These are phyloP conservation scores for Fragilaria crotonensis DNA, from an alignment of 108 stramenopile genomes.

Conservation along the genomic window DNA sequence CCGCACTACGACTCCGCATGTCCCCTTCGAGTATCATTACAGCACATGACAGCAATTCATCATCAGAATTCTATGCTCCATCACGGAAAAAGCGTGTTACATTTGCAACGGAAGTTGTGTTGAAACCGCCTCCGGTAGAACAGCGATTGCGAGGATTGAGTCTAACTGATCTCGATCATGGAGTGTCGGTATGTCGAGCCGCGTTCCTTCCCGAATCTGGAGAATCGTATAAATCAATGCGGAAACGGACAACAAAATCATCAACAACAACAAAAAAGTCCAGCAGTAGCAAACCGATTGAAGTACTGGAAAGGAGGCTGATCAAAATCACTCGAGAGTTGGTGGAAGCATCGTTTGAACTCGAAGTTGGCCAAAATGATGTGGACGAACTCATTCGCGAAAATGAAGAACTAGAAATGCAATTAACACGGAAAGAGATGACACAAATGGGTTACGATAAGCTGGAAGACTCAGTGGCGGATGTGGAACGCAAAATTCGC, in stretches of 20 bases:
- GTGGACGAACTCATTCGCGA: not conserved
- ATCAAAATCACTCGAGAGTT: not conserved
- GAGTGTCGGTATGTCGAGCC: not conserved
- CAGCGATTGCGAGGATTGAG: not conserved
- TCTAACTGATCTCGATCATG: not conserved
- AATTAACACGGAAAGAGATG: not conserved
- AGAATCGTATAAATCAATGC: not conserved
- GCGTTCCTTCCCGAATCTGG: not conserved
- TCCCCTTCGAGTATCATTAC: too few species aligned
- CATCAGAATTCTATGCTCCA: not conserved
- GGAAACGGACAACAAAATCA: too few species aligned
- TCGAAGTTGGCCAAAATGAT: not conserved
- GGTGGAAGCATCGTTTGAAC: not conserved
- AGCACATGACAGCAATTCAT: too few species aligned
- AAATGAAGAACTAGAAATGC: not conserved
- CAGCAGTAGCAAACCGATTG: not conserved
- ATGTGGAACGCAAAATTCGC: not conserved
- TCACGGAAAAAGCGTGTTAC: not conserved
- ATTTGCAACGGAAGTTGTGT: not conserved
- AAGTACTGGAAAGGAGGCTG: not conserved
- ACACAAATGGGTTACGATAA: not conserved
- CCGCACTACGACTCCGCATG: too few species aligned
- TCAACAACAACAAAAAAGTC: not conserved
- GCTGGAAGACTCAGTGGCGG: not conserved
- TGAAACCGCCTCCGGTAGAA: not conserved